Percentiles rank a stretch among this genome's conserved stretches.
These are phyloP conservation scores for Mariannaea elegans DNA, from an alignment of 2,329 filamentous ascomycete genomes.

Conservation along the genomic window DNA sequence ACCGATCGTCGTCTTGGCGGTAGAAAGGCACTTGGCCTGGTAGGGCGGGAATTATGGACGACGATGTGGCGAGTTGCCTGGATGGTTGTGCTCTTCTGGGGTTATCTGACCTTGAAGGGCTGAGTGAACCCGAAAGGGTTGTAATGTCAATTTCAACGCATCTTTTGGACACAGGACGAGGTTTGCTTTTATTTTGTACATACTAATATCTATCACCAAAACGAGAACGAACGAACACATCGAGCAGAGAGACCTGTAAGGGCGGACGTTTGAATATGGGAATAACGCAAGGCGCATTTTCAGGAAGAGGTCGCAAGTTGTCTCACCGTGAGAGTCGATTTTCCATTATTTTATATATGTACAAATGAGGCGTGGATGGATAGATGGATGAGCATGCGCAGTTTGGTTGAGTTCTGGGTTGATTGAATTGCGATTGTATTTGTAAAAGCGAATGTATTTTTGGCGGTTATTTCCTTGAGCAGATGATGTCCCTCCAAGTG, in stretches of 20 bases:
- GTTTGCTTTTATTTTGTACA: constrained; percentile 2
- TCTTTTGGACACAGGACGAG: not conserved
- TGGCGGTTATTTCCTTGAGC: too few relatives aligned
- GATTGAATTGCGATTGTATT: not conserved
- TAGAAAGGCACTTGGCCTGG: constrained; percentile 51
- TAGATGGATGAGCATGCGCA: not conserved
- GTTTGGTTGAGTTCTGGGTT: not conserved
- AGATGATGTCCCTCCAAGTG: too few relatives aligned
- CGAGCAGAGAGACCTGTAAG: not conserved
- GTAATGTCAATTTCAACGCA: constrained; percentile 11
- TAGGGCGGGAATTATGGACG: constrained; percentile 68
- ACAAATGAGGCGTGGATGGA: too few relatives aligned
- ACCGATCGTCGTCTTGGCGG: constrained; percentile 37
- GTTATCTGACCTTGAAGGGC: constrained; percentile 71
- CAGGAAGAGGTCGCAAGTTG: not conserved
- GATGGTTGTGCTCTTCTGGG: constrained; percentile 72
- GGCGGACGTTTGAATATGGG: not conserved
- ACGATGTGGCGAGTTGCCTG: constrained; percentile 70
- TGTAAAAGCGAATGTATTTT: too few relatives aligned
- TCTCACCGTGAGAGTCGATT: not conserved
- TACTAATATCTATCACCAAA: constrained; percentile 13
- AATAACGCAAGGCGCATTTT: not conserved
- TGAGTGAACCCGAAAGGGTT: constrained; percentile 45
- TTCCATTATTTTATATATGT: not conserved
- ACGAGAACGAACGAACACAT: not conserved